phyloP scores from a whole-genome alignment of 805 yeast species.

The Metschnikowia bowlesiae region DNA sequence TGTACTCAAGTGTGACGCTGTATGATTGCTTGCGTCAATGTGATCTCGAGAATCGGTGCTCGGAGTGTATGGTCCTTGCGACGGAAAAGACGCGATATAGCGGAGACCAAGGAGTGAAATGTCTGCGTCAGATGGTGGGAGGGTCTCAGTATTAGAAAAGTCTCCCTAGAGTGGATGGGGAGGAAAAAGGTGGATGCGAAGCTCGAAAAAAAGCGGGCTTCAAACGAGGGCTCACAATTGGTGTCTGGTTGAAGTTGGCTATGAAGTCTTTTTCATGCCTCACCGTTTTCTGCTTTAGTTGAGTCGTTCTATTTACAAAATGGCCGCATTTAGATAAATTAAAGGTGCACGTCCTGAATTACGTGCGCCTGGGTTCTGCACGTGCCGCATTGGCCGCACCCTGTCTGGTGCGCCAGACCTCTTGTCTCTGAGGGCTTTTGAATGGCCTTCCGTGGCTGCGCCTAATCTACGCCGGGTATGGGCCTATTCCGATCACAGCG shows the following conservation, averaged over 20 bases:
- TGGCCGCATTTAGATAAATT: constrained; percentile 2
- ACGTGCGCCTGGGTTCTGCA: neutral
- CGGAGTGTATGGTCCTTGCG: neutral
- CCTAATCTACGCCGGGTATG: neutral
- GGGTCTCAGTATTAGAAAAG: neutral
- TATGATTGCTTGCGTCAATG: neutral
- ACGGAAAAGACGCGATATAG: neutral
- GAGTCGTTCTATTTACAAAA: constrained; percentile 3
- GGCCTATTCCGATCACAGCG: too few species aligned
- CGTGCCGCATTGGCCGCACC: too few species aligned
- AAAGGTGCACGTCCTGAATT: neutral
- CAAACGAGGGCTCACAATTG: neutral
- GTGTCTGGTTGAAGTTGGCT: neutral
- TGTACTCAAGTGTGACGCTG: neutral
- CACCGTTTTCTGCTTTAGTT: constrained; percentile 1
- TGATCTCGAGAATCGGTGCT: neutral
- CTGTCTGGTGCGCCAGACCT: too few species aligned
- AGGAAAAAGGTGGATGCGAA: neutral
- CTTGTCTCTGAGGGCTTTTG: too few species aligned
- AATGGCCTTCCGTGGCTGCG: too few species aligned
- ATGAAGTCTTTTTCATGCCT: constrained; percentile 1
- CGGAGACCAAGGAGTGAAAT: neutral
- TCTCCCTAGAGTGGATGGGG: neutral
- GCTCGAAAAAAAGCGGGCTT: neutral
- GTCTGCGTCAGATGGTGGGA: neutral